These are phyloP conservation scores for Myotisia sp. DNA, from an alignment of 2,329 filamentous ascomycete species.

Conservation along the genomic window DNA sequence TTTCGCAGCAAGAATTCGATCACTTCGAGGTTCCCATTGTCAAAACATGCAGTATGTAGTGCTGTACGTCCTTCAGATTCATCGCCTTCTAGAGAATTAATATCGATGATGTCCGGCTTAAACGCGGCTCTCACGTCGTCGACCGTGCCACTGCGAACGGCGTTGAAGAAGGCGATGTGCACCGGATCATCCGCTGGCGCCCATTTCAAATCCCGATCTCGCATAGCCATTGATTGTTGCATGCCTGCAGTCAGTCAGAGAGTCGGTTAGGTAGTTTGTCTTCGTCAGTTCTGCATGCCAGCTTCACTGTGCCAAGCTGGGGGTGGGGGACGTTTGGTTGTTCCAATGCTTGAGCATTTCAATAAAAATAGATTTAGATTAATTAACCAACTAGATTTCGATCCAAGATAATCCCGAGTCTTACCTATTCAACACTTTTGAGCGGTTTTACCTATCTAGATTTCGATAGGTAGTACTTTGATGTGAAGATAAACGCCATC, in stretches of 20 bases:
- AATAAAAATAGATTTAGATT: background rate
- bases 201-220: conserved; percentile 2
- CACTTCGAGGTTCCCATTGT: conserved; percentile 14
- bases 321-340: too few species aligned
- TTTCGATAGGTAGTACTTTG: too few species aligned
- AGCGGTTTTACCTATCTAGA: too few species aligned
- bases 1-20: conserved; percentile 17
- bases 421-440: too few species aligned
- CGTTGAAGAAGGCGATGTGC: conserved; percentile 3
- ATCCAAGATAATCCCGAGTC: too few species aligned
- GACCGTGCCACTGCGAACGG: conserved; percentile 2
- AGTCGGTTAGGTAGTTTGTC: too few species aligned
- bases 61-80: conserved; percentile 9
- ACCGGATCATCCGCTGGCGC: conserved; percentile 1
- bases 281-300: background rate
- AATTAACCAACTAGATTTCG: background rate
- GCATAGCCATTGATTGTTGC: background rate
- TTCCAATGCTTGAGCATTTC: too few species aligned
- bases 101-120: conserved; percentile 2
- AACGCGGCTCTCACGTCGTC: background rate
- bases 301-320: background rate
- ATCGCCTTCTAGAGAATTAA: conserved; percentile 2
- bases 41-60: conserved; percentile 15
- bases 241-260: background rate
- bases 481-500: too few species aligned